Evolutionary conservation across 345 rosid species (phyloP).

Genomic region (Eucalyptus rudis): DNA sequence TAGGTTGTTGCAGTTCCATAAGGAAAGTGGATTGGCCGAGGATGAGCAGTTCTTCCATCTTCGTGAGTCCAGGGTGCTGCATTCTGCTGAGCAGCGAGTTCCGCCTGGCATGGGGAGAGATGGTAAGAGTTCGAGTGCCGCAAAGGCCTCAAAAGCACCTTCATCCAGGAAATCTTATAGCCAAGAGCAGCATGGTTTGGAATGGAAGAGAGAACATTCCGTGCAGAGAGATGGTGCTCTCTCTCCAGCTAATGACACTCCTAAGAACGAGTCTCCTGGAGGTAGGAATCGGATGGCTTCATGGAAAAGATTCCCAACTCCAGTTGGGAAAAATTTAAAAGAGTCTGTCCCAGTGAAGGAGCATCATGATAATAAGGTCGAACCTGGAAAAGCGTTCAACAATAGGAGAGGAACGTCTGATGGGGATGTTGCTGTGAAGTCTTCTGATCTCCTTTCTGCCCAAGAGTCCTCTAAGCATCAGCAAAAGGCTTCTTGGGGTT

Average conservation of each 20-base stretch:
- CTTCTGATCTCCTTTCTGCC: constrained; percentile 29
- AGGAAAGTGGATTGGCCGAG: constrained; percentile 88
- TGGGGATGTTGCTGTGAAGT: constrained; percentile 18
- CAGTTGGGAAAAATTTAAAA: constrained; percentile 41
- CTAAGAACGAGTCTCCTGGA: constrained; percentile 46
- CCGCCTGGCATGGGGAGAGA: constrained; percentile 29
- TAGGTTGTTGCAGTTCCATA: constrained; percentile 93
- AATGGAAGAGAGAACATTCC: constrained; percentile 51
- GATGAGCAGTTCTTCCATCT: constrained; percentile 64
- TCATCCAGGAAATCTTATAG: constrained; percentile 81
- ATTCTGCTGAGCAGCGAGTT: constrained; percentile 64
- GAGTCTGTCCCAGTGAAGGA: constrained; percentile 44
- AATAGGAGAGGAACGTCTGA: constrained; percentile 27
- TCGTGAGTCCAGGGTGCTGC: constrained; percentile 68
- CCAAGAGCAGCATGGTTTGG: constrained; percentile 78
- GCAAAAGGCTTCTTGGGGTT: constrained; percentile 89
- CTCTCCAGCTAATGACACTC: constrained; percentile 19
- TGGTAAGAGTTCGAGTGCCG: constrained; percentile 52
- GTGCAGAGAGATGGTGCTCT: constrained; percentile 24
- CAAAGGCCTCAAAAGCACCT: constrained; percentile 38
- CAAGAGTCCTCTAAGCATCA: constrained; percentile 82
- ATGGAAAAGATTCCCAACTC: constrained; percentile 89
- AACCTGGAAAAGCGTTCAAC: constrained; percentile 20
- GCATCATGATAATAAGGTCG: constrained; percentile 36
- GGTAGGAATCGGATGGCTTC: constrained; percentile 73